A percentile compares a stretch with the other conserved stretches of the same genome.
Conservation (phyloP, 305 asterid genomes). For the Rubia occidens region DNA sequence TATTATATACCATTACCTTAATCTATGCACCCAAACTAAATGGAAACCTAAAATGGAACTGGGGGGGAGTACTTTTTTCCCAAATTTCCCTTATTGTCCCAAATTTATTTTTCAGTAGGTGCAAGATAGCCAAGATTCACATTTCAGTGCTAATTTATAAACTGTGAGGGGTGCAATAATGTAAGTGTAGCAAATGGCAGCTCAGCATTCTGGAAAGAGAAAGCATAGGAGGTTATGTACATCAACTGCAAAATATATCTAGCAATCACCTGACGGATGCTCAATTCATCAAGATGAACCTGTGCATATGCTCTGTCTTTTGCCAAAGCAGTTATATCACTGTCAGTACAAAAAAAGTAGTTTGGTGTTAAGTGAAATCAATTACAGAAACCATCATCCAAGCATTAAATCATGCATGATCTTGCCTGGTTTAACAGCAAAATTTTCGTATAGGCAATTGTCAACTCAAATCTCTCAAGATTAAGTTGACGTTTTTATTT, state of each 20-base stretch:
- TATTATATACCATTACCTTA: too few relatives aligned
- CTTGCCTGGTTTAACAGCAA: neutral
- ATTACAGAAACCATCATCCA: neutral
- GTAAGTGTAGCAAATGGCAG: too few relatives aligned
- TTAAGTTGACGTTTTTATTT: neutral
- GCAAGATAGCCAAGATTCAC: too few relatives aligned
- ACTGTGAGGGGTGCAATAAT: too few relatives aligned
- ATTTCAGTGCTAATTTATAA: too few relatives aligned
- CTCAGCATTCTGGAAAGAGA: neutral
- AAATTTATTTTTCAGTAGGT: too few relatives aligned
- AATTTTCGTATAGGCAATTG: too few relatives aligned
- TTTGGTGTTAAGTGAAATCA: constrained; percentile 4
- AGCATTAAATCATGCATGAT: neutral
- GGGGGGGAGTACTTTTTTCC: too few relatives aligned
- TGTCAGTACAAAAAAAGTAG: constrained; percentile 23
- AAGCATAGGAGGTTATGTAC: neutral
- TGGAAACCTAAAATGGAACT: too few relatives aligned
- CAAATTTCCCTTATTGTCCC: too few relatives aligned
- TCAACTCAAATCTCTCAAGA: too few relatives aligned
- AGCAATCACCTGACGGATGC: constrained; percentile 43
- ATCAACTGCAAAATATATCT: neutral
- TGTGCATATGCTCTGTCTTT: constrained; percentile 55
- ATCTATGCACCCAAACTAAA: too few relatives aligned
- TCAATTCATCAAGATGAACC: constrained; percentile 55
- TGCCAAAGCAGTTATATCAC: constrained; percentile 67